Evolutionary conservation across 2,329 filamentous ascomycete genomes (phyloP), one percentile per base, ranked within the genome.

Genomic region (Keithomyces neogunnii): DNA sequence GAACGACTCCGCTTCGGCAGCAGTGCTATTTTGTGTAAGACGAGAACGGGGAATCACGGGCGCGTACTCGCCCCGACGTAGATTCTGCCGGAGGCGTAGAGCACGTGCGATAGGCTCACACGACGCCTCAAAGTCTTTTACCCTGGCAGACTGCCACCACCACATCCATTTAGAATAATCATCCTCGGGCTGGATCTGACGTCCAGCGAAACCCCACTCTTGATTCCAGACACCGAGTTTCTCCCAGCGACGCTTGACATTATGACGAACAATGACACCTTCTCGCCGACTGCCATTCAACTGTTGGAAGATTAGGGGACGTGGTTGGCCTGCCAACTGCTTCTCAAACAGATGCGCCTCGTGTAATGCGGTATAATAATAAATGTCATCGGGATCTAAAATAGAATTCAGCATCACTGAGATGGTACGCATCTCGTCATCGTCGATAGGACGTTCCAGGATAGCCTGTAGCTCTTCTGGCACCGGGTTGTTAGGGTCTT

Each of bases 201-300:
- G 48, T 6, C 48, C 48, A 28, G 48, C 29, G n/a, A 49, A 49
- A 19, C 48, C 48, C 48, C 48, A 49, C 19, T 8, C 30, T 3
- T 39, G 39, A 29, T 49, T 49, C 48, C 48, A 49, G 39, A 49
- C 19, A n/a, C 48, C 48, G 30, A 49, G 48, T 13, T 49, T 49
- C 48, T 49, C 13, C 48, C 39, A 36, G 30, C 48, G 48, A n/a
- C 30, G 39, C 39, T 45, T 49, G 48, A 49, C 39, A 26, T 49
- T 49, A 29, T 39, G 48, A 10, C 48, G 48, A 44, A 49, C n/a
- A 13, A 49, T 29, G 47, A 49, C 47, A 19, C 47, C 47, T 13
- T 42, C 8, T 32, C 35, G 36, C 6, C 28, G 28, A 32, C 8
- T 32, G 33, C 47, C 35, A n/a, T 31, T 32, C 29, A 28, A 3